Base-by-base conservation (phyloP, 805 yeast species). In the Ogataea trehaloabstinens region DNA sequence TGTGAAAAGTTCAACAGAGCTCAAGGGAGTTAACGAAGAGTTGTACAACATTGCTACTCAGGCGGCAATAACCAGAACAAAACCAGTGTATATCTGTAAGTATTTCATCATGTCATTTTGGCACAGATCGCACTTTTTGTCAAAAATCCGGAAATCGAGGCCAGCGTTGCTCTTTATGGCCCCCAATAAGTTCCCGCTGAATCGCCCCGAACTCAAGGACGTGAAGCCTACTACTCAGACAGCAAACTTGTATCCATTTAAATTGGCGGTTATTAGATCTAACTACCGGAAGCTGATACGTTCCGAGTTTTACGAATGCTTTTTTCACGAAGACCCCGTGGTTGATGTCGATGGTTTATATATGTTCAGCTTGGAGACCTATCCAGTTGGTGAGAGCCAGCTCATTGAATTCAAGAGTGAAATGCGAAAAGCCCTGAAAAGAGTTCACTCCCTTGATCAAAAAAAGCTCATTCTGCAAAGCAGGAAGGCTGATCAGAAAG, bases 121-220 rank as follows among this genome's bases (percentile, higher is more conserved):
- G 39, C 59, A 53, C 12, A 37, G 42, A 13, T 15, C 34, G 1
- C 55, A 55, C 33, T 55, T 38, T 28, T 3, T 58, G 16, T 57
- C 58, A 1, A 45, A 42, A 30, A 48, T 55, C 4, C 38, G 66
- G n/a, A 64, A 64, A 34, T 57, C 66, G 0, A 51, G 43, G 17
- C 69, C 69, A 1, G 63, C 59, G 0, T 11, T 61, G 1, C 24
- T 55, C 28, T 31, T 60, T 6, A 17, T 38, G 19, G 13, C 19
- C 8, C 19, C 41, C 10, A 34, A 40, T 16, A 31, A 13, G 22
- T 11, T 34, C 66, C 65, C 44, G 3, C 47, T 56, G 36, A 58
- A 58, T 31, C 35, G 24, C 2, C 41, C 33, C 6, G 41, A 36
- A 1, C 28, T 52, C 2, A 25, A 33, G 12, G 41, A 34, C 1